A percentile compares a stretch with the other conserved stretches of the same genome.
These are phyloP conservation scores for Ajuga reptans DNA, from an alignment of 305 asterid genomes.

Conservation along the genomic window DNA sequence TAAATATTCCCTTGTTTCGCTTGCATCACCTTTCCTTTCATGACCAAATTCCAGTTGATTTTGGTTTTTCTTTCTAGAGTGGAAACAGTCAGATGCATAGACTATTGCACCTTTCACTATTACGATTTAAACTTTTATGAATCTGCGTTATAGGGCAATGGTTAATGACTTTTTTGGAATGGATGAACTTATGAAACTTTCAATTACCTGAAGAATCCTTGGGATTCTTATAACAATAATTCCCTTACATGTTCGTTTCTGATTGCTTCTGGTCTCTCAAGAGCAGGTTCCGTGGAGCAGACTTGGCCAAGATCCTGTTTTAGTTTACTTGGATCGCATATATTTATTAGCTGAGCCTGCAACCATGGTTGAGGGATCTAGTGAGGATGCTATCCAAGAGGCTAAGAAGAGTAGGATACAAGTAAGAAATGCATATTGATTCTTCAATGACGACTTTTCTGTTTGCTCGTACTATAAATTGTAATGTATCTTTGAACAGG, in stretches of 20 bases:
- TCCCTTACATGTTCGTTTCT: constrained; percentile 17
- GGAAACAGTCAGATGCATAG: neutral
- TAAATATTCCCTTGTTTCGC: neutral
- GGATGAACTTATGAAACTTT: neutral
- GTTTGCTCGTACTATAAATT: constrained; percentile 18
- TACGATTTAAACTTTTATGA: neutral
- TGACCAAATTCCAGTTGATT: neutral
- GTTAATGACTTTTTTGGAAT: neutral
- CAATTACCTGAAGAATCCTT: neutral
- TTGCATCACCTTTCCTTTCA: neutral
- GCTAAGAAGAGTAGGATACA: constrained; percentile 72
- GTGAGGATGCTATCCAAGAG: constrained; percentile 92
- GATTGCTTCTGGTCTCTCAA: constrained; percentile 18
- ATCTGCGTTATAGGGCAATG: neutral
- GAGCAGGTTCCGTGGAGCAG: constrained; percentile 98
- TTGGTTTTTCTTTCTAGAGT: neutral
- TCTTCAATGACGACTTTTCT: constrained; percentile 1
- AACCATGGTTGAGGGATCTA: constrained; percentile 87
- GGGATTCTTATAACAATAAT: neutral
- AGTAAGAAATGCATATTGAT: constrained; percentile 40
- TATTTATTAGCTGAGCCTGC: constrained; percentile 95
- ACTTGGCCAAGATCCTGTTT: constrained; percentile 97
- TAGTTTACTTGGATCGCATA: constrained; percentile 84
- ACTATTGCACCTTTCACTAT: neutral
- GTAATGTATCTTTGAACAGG: constrained; percentile 38